phyloP scores from a whole-genome alignment of 768 basidiomycete species.

The Termitomyces sp. region DNA sequence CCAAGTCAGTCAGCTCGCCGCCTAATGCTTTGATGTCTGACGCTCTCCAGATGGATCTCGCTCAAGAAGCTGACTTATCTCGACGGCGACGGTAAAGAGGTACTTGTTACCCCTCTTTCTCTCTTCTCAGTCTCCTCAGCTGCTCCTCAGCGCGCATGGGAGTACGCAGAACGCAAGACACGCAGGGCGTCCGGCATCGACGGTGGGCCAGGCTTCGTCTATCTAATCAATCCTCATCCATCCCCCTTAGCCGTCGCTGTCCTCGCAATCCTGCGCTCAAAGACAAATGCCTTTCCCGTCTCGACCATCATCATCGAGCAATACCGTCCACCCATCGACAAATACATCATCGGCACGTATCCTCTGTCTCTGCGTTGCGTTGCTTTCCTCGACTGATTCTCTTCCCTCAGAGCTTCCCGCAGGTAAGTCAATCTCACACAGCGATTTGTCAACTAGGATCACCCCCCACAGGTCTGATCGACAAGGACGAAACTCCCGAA shows the following conservation, averaged over 20 bases:
- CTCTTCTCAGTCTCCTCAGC: background rate
- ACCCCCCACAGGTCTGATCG: conserved; percentile 83
- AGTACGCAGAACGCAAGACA: conserved; percentile 80
- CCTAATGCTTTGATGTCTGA: background rate
- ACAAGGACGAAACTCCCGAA: conserved; percentile 79
- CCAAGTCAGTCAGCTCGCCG: conserved; percentile 38
- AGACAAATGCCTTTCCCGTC: conserved; percentile 59
- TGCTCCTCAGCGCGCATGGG: conserved; percentile 69
- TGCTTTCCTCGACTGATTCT: background rate
- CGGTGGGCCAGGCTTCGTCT: conserved; percentile 35
- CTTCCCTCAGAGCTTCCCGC: conserved; percentile 29
- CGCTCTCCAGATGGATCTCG: conserved; percentile 65
- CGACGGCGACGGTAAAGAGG: conserved; percentile 74
- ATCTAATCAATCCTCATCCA: background rate
- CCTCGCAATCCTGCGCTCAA: conserved; percentile 73
- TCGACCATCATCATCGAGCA: conserved; percentile 89
- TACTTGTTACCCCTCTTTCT: conserved; percentile 17
- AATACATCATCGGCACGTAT: conserved; percentile 60
- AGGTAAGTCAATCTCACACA: conserved; percentile 20
- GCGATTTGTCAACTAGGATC: background rate
- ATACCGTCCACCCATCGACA: conserved; percentile 83
- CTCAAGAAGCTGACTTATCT: conserved; percentile 76
- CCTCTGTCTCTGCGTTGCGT: background rate
- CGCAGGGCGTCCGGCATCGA: conserved; percentile 74
- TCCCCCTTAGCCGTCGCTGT: conserved; percentile 76